Evolutionary conservation across 768 basidiomycete species (phyloP).

Genomic region (Mycena kentingensis): DNA sequence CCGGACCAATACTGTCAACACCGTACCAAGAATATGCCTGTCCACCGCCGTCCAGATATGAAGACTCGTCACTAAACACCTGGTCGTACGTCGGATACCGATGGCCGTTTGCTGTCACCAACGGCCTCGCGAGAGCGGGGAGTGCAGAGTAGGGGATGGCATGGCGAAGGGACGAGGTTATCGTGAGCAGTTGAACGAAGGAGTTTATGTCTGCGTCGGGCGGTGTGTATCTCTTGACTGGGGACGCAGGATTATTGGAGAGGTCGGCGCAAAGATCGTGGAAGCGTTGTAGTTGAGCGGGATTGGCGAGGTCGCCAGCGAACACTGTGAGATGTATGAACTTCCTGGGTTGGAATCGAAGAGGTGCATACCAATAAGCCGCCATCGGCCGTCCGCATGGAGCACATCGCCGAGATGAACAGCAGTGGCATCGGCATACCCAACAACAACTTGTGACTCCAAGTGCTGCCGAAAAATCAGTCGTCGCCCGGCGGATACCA

Average conservation of each 20-base stretch:
- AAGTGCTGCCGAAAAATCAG: constrained; percentile 12
- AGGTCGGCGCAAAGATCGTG: constrained; percentile 12
- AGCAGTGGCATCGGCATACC: constrained; percentile 20
- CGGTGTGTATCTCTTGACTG: constrained; percentile 19
- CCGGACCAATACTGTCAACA: constrained; percentile 10
- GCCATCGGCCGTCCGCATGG: constrained; percentile 19
- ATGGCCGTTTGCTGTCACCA: constrained; percentile 2
- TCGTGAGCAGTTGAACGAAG: constrained; percentile 15
- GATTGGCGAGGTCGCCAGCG: constrained; percentile 10
- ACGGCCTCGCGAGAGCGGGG: constrained; percentile 14
- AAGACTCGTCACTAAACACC: constrained; percentile 20
- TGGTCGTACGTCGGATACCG: constrained; percentile 21
- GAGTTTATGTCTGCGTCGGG: constrained; percentile 10
- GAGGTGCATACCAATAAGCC: constrained; percentile 9
- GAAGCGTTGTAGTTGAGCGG: constrained; percentile 8
- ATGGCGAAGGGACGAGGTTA: constrained; percentile 13
- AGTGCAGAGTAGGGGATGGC: constrained; percentile 10
- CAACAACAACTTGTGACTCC: constrained; percentile 19
- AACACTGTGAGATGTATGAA: constrained; percentile 4
- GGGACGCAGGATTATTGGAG: constrained; percentile 1
- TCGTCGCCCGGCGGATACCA: neutral
- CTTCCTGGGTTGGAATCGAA: neutral
- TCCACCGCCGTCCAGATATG: constrained; percentile 21
- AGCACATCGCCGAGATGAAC: constrained; percentile 15
- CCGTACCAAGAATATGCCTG: constrained; percentile 19